Evolutionary conservation across 768 basidiomycete genomes (phyloP).

Genomic region (Paxillus rubicundulus): DNA sequence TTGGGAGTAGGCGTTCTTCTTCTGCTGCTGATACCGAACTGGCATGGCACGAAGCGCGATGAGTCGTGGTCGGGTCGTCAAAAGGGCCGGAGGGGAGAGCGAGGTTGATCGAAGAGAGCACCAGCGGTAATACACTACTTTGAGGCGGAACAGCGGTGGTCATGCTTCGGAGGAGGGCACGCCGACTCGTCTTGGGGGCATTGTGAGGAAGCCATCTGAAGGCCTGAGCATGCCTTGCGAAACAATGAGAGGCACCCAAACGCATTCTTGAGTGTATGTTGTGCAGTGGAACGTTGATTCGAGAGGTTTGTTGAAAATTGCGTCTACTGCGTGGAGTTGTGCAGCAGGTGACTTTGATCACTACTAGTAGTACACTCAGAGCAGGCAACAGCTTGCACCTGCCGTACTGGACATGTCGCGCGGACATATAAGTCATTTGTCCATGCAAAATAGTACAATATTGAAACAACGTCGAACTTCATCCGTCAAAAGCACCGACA

Average conservation of each 20-base stretch:
- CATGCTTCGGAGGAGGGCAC: background rate
- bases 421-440: too few relatives aligned
- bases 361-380: too few relatives aligned
- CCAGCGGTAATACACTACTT: conserved; percentile 19
- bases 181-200: background rate
- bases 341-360: too few relatives aligned
- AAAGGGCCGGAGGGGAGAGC: conserved; percentile 25
- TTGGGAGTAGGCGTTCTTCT: conserved; percentile 21
- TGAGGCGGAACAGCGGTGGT: background rate
- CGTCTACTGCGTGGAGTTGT: too few relatives aligned
- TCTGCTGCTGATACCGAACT: conserved; percentile 4
- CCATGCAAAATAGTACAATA: too few relatives aligned
- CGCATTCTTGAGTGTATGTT: background rate
- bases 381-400: too few relatives aligned
- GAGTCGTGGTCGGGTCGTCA: conserved; percentile 5
- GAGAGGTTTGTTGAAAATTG: too few relatives aligned
- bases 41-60: conserved; percentile 21
- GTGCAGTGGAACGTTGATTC: too few relatives aligned
- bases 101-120: conserved; percentile 26
- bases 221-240: background rate
- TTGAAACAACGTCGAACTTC: too few relatives aligned
- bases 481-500: too few relatives aligned
- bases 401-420: too few relatives aligned
- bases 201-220: background rate
- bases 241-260: background rate